Evolutionary conservation across 2,329 filamentous ascomycete species (phyloP), one percentile per base, ranked within the genome.

Genomic region (Beauveria scarabaeidicola): DNA sequence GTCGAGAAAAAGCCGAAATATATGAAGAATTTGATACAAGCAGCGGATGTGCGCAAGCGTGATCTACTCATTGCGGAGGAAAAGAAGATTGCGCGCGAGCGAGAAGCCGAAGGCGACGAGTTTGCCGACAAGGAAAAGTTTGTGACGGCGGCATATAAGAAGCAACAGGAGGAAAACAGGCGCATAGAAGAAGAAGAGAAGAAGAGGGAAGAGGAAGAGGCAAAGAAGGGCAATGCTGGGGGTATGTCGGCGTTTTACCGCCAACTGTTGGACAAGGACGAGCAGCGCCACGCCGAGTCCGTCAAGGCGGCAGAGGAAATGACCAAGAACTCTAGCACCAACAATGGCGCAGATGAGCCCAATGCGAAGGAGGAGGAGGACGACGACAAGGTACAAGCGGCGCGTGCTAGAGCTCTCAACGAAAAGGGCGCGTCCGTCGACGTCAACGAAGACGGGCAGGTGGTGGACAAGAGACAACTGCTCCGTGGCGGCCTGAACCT

Each of bases 71-170:
- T 91, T 29, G 90, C 90, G 3, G 86, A 90, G 68, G 90, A 94
- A 74, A 91, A 91, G 73, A 83, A 89, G 71, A 79, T 94, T 66
- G 86, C 89, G 66, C 81, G 86, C 25, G 90, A 94, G 70, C 81
- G 90, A 50, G 89, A 89, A 67, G 86, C 84, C 0, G 90, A 94
- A 70, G 90, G 90, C 19, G 90, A 93, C 38, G 87, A 88, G 68
- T 94, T 85, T 67, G 87, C 82, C 0, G 90, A 87, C 66, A 94
- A 92, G 75, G 90, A 94, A 69, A 90, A 87, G 72, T 94, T 94
- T 65, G 90, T 94, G 38, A 94, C 90, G 0, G 87, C 85, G 61
- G 89, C 89, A 40, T 95, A 94, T 71, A 90, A 89, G 75, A 80
- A 81, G 68, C 89, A 93, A 69, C 89, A 92, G 68, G 88, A 88